Conservation (phyloP, 2,329 filamentous ascomycete species). For the Microdochium trichocladiopsis region DNA sequence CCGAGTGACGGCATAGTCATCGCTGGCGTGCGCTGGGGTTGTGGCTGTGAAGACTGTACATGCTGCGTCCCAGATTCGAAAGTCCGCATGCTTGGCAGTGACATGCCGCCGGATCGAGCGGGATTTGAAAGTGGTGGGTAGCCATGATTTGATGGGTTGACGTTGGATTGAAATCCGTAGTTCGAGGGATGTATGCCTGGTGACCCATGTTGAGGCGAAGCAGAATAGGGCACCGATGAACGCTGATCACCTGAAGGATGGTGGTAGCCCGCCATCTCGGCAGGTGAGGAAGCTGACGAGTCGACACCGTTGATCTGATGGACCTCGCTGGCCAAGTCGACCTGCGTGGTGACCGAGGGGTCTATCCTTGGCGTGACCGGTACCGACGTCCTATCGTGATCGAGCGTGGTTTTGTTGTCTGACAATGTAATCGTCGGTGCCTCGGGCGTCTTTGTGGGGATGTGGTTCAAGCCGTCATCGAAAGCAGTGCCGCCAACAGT, state of each 20-base stretch:
- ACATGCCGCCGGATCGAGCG: constrained; percentile 20
- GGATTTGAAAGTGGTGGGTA: constrained; percentile 24
- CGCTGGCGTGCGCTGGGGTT: constrained; percentile 12
- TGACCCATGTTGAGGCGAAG: constrained; percentile 15
- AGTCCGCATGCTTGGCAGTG: constrained; percentile 35
- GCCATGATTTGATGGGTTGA: constrained; percentile 19
- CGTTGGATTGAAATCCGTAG: constrained; percentile 19
- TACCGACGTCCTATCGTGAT: neutral
- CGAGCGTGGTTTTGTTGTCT: neutral
- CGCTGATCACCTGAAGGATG: constrained; percentile 13
- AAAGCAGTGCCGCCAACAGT: neutral
- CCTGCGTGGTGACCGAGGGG: neutral
- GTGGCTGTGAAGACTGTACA: constrained; percentile 6
- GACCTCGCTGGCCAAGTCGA: neutral
- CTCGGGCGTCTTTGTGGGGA: neutral
- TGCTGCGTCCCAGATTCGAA: constrained; percentile 28
- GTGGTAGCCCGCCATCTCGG: neutral
- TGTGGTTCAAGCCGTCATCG: neutral
- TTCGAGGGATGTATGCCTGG: constrained; percentile 17
- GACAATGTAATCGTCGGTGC: neutral
- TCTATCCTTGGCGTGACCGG: neutral
- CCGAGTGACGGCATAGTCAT: constrained; percentile 29
- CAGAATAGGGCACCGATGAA: constrained; percentile 15
- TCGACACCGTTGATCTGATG: constrained; percentile 10
- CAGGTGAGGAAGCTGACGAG: constrained; percentile 15